phyloP scores from a whole-genome alignment of 441 rosid genomes.

The Mallotus japonicus region DNA sequence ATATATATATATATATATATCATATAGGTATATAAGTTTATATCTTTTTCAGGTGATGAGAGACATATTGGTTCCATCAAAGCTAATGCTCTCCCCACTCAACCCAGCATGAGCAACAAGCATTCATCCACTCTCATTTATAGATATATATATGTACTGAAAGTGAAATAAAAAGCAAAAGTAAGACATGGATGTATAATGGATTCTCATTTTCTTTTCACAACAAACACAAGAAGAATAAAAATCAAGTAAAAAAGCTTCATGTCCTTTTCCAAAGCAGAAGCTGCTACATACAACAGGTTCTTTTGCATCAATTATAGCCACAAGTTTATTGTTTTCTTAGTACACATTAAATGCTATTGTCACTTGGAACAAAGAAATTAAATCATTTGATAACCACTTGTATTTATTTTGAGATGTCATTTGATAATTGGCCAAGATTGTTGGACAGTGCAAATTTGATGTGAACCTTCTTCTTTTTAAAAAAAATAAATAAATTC shows the following conservation, averaged over 20 bases:
- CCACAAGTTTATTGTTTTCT: constrained; percentile 28
- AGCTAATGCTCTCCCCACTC: constrained; percentile 33
- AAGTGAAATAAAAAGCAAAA: constrained; percentile 14
- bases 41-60: constrained; percentile 22
- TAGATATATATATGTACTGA: neutral
- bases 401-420: no score
- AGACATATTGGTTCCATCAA: constrained; percentile 13
- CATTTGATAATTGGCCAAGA: no score
- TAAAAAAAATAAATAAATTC: no score
- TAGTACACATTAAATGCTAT: constrained; percentile 18
- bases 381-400: no score
- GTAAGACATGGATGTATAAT: constrained; percentile 12
- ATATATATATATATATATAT: no score
- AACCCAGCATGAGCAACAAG: constrained; percentile 2
- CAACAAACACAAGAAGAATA: constrained; percentile 7
- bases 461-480: no score
- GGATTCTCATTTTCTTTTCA: neutral
- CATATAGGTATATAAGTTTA: neutral
- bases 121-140: constrained; percentile 8
- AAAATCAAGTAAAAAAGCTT: constrained; percentile 12
- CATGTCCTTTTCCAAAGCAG: constrained; percentile 20
- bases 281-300: neutral
- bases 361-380: constrained; percentile 21
- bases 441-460: no score
- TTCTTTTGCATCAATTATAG: constrained; percentile 10